Percentiles rank a stretch among this genome's conserved stretches.
Conservation (phyloP, 805 yeast genomes). For the Candida loeiensis region DNA sequence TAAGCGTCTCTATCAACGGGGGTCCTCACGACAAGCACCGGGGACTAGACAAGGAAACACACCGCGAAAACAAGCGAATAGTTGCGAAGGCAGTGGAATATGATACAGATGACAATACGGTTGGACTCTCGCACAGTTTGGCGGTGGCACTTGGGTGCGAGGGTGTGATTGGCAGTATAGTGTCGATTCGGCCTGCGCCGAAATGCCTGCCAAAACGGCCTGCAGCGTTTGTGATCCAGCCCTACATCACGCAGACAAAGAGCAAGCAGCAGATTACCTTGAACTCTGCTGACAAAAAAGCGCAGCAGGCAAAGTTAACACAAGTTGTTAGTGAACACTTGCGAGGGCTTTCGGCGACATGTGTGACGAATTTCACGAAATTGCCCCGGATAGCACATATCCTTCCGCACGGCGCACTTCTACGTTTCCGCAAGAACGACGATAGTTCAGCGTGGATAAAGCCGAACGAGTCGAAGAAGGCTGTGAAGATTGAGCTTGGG, state of each 20-base stretch:
- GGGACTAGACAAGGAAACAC: slow-evolving; percentile 13
- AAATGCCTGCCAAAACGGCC: slow-evolving; percentile 36
- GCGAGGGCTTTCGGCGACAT: slow-evolving; percentile 24
- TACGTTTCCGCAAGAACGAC: slow-evolving; percentile 47
- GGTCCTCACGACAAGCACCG: slow-evolving; percentile 42
- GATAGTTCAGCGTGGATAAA: slow-evolving; percentile 43
- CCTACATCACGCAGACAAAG: slow-evolving; percentile 46
- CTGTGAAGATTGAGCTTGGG: slow-evolving; percentile 46
- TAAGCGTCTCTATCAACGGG: slow-evolving; percentile 47
- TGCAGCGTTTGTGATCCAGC: slow-evolving; percentile 47
- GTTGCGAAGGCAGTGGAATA: slow-evolving; percentile 49
- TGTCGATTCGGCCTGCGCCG: slow-evolving; percentile 48
- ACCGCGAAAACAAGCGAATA: slow-evolving; percentile 39
- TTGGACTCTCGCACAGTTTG: slow-evolving; percentile 52
- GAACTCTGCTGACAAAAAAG: slow-evolving; percentile 29
- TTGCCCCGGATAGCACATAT: slow-evolving; percentile 47
- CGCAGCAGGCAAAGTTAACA: slow-evolving; percentile 16
- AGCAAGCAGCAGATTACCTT: slow-evolving; percentile 26
- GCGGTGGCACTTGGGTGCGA: slow-evolving; percentile 56
- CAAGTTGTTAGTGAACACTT: slow-evolving; percentile 19
- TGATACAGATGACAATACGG: slow-evolving; percentile 30
- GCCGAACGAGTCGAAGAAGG: slow-evolving; percentile 28
- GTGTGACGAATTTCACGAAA: slow-evolving; percentile 49
- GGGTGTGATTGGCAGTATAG: slow-evolving; percentile 47
- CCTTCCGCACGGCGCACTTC: slow-evolving; percentile 58